Percentiles rank a stretch among this genome's conserved stretches.
Evolutionary conservation across 208 protist species (phyloP).

Genomic region (Leishmania braziliensis): DNA sequence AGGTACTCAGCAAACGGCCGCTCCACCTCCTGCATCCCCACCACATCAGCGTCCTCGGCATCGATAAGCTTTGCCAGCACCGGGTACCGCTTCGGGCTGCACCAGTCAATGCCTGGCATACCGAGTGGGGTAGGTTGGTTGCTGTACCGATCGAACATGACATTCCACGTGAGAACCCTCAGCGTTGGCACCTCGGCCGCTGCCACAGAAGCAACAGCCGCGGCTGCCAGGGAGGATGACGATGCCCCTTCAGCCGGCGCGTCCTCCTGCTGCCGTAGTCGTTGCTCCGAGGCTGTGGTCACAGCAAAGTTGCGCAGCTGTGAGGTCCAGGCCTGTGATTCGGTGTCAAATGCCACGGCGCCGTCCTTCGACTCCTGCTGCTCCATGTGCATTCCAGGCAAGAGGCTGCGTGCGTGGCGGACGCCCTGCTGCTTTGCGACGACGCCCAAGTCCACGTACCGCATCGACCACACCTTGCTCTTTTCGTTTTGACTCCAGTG

Average conservation of each 20-base stretch:
- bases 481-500: conserved; percentile 68
- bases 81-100: conserved; percentile 84
- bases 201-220: neutral
- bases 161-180: conserved; percentile 89
- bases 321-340: conserved; percentile 24
- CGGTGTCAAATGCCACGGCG: conserved; percentile 20
- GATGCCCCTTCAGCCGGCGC: neutral
- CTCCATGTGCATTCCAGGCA: conserved; percentile 32
- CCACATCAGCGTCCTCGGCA: conserved; percentile 82
- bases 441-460: conserved; percentile 79
- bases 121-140: conserved; percentile 87
- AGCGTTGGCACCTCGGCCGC: conserved; percentile 28
- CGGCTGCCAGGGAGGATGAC: neutral
- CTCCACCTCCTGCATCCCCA: conserved; percentile 93
- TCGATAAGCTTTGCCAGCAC: conserved; percentile 79
- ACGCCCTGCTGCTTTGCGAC: conserved; percentile 37
- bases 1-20: conserved; percentile 74
- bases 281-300: neutral
- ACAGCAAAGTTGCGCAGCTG: conserved; percentile 12
- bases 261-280: neutral
- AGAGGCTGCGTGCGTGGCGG: conserved; percentile 51
- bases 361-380: conserved; percentile 19
- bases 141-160: conserved; percentile 93
- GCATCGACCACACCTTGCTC: conserved; percentile 69
- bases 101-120: conserved; percentile 93